A percentile compares a stretch with the other conserved stretches of the same genome.
Conservation (phyloP, 768 basidiomycete species). For the Mycena filopes region DNA sequence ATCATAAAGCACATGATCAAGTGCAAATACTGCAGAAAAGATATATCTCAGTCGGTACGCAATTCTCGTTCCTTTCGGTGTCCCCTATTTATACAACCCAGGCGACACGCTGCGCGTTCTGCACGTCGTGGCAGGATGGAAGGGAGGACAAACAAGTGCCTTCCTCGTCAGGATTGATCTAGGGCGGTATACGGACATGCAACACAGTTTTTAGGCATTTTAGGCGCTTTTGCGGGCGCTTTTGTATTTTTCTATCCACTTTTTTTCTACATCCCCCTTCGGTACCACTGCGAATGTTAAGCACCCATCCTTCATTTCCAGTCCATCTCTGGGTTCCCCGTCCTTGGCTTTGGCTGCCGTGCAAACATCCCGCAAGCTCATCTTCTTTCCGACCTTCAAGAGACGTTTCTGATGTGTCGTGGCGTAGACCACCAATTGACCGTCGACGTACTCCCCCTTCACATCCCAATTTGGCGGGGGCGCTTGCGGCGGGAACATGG, state of each 20-base stretch:
- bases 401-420: constrained; percentile 80
- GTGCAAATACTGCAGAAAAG: constrained; percentile 56
- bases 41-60: constrained; percentile 52
- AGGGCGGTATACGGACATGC: background rate
- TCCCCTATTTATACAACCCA: background rate
- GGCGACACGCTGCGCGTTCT: constrained; percentile 42
- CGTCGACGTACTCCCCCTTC: constrained; percentile 70
- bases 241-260: constrained; percentile 93
- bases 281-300: constrained; percentile 83
- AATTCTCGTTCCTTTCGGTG: background rate
- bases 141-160: constrained; percentile 11
- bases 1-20: constrained; percentile 54
- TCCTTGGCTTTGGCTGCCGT: constrained; percentile 67
- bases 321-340: constrained; percentile 74
- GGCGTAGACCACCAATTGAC: constrained; percentile 82
- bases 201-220: constrained; percentile 2
- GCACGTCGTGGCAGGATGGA: constrained; percentile 55
- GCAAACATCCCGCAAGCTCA: constrained; percentile 85
- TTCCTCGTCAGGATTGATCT: constrained; percentile 3
- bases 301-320: constrained; percentile 87
- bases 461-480: constrained; percentile 82
- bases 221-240: constrained; percentile 61
- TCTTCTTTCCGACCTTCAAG: constrained; percentile 91
- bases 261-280: constrained; percentile 78
- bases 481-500: constrained; percentile 84